Conservation (phyloP, 1,139 yeast species). For the Zygosaccharomyces pseudobailii region DNA sequence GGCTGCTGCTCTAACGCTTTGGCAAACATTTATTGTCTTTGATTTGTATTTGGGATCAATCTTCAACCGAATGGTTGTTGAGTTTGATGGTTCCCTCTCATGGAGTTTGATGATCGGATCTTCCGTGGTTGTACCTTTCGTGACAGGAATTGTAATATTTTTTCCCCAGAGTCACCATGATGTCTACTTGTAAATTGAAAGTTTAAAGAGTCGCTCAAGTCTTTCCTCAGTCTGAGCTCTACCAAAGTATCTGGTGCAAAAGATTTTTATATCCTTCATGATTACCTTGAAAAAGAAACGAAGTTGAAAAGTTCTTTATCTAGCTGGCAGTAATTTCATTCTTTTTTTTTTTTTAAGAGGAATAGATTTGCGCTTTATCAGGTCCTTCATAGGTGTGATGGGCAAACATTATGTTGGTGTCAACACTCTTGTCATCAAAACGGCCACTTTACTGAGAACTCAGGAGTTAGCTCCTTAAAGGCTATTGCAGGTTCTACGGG, state of each 20-base stretch:
- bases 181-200: slow-evolving; percentile 42
- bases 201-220: slow-evolving; percentile 35
- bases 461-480: slow-evolving; percentile 42
- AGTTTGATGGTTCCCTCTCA: slow-evolving; percentile 25
- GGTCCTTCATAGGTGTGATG: slow-evolving; percentile 51
- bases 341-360: slow-evolving; percentile 46
- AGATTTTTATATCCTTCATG: slow-evolving; percentile 45
- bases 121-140: slow-evolving; percentile 34
- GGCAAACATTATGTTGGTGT: slow-evolving; percentile 61
- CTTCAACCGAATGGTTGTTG: slow-evolving; percentile 37
- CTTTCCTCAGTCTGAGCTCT: slow-evolving; percentile 37
- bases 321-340: slow-evolving; percentile 38
- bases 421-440: slow-evolving; percentile 50
- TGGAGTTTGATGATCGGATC: slow-evolving; percentile 41
- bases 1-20: slow-evolving; percentile 40
- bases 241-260: slow-evolving; percentile 44
- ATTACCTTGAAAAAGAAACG: slow-evolving; percentile 41
- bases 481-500: slow-evolving; percentile 55
- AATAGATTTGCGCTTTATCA: slow-evolving; percentile 51
- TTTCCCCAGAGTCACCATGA: slow-evolving; percentile 45
- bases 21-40: slow-evolving; percentile 40
- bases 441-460: slow-evolving; percentile 46
- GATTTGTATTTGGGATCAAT: slow-evolving; percentile 39
- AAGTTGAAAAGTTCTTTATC: slow-evolving; percentile 36
- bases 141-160: slow-evolving; percentile 19